phyloP scores from a whole-genome alignment of 2,329 filamentous ascomycete genomes.

The Chalaropsis thielavioides region DNA sequence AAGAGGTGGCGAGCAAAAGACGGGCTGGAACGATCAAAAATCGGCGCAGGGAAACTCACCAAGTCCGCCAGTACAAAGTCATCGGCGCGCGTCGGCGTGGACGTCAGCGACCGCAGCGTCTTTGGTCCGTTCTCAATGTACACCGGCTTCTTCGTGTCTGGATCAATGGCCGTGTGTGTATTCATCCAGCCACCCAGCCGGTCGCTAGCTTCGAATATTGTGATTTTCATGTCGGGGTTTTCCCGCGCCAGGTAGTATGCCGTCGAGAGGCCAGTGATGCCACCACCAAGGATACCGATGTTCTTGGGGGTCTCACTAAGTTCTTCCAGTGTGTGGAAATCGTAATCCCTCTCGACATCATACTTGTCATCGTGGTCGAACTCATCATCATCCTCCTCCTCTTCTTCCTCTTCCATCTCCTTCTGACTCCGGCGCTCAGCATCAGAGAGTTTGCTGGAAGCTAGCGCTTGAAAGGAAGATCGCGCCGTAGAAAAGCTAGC shows the following conservation, averaged over 20 bases:
- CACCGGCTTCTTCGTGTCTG: conserved; percentile 14
- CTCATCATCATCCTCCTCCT: conserved; percentile 1
- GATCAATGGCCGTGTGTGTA: conserved; percentile 43
- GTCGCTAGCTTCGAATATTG: conserved; percentile 36
- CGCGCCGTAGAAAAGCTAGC: neutral
- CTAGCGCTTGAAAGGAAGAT: neutral
- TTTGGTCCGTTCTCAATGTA: conserved; percentile 45
- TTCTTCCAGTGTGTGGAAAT: neutral
- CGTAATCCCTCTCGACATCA: conserved; percentile 1
- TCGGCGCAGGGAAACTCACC: conserved; percentile 33
- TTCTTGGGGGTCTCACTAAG: conserved; percentile 21
- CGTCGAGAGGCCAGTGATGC: conserved; percentile 65
- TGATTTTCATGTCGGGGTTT: conserved; percentile 15
- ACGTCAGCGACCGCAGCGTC: conserved; percentile 46
- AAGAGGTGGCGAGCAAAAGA: neutral
- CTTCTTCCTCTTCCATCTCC: neutral
- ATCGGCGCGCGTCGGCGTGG: conserved; percentile 34
- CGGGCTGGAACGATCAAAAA: neutral
- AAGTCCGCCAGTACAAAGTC: conserved; percentile 55
- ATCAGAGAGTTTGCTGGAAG: neutral
- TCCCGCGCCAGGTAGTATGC: conserved; percentile 60
- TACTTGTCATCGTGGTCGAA: neutral
- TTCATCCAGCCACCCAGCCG: conserved; percentile 74
- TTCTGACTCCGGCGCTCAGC: neutral
- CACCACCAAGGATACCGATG: conserved; percentile 62